Base-by-base conservation (phyloP, 768 basidiomycete genomes). In the Boletellus emodensis region DNA sequence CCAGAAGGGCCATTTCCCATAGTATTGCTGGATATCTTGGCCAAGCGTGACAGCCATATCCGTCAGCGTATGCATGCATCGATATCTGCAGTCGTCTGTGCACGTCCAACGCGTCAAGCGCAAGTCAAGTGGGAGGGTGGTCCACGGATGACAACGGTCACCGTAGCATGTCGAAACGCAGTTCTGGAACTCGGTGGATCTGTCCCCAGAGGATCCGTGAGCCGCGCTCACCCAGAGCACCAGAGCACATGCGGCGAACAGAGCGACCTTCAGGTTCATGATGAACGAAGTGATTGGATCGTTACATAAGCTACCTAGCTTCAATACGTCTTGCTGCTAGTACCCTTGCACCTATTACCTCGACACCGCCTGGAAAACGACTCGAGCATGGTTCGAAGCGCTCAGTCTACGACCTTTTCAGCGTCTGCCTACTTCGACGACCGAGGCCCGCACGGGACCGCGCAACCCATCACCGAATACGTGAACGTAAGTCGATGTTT, bases 1-100 rank as follows among this genome's bases (percentile, higher is more conserved):
- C 81, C 84, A 87, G 66, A 99, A 98, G 0, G 94, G 91, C 95
- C 95, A 98, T 73, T 98, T 98, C 14, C 95, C 96, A 60, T 92
- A 81, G 67, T 89, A 94, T 58, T 96, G 94, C 39, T 88, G 80
- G 1, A 89, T 69, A 2, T 50, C 57, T 36, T 61, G 58, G 0
- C 80, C 79, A 6, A 51, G 58, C 30, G 56, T 45, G n/a, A 79
- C 56, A 32, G 82, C 80, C 8, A 69, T 61, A 54, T 82, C 78
- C 5, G 90, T 92, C 34, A 90, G 75, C 42, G 74, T 69, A 62
- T 94, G 91, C 82, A 87, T 91, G 71, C 96, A 99, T 4, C 63
- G 66, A 64, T 99, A 99, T 65, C 83, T 83, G 76, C 95, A 99
- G 64, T 96, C 78, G 55, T 90, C 91, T 10, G 65, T 62, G 70